These are phyloP conservation scores for Triticum turgidum DNA, from an alignment of 176 grass and related monocot genomes.

Conservation along the genomic window DNA sequence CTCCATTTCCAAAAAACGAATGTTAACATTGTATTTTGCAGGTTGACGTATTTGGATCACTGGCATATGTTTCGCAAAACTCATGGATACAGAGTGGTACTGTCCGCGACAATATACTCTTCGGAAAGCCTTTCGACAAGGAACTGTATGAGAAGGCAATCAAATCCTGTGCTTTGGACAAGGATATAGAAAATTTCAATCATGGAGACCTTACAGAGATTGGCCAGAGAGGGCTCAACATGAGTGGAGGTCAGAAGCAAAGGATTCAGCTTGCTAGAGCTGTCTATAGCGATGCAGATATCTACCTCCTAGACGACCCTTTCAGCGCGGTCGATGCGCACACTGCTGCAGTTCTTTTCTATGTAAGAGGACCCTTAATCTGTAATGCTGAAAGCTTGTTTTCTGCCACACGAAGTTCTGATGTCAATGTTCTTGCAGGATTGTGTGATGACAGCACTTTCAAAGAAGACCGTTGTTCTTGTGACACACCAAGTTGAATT, in stretches of 20 bases:
- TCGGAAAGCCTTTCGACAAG: slow-evolving; percentile 64
- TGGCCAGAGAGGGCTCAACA: slow-evolving; percentile 92
- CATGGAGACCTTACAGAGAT: slow-evolving; percentile 91
- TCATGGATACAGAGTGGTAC: slow-evolving; percentile 96
- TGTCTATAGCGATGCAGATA: slow-evolving; percentile 79
- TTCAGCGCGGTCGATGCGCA: slow-evolving; percentile 94
- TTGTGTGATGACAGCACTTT: slow-evolving; percentile 90
- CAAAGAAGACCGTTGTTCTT: slow-evolving; percentile 82
- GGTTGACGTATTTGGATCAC: slow-evolving; percentile 71
- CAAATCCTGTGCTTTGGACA: slow-evolving; percentile 75
- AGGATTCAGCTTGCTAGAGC: slow-evolving; percentile 96
- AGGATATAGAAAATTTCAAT: slow-evolving; percentile 78
- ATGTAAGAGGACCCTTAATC: slow-evolving; percentile 50
- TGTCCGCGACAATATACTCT: slow-evolving; percentile 88
- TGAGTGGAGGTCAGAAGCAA: slow-evolving; percentile 98
- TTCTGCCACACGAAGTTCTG: neutral
- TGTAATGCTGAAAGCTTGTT: neutral
- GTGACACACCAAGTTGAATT: slow-evolving; percentile 97
- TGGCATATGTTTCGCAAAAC: slow-evolving; percentile 85
- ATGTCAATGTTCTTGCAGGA: slow-evolving; percentile 53
- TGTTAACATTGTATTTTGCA: slow-evolving; percentile 32
- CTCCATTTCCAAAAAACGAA: neutral
- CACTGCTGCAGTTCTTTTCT: slow-evolving; percentile 78
- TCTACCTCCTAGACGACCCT: slow-evolving; percentile 86
- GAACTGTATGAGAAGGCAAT: slow-evolving; percentile 66